Conservation (phyloP, 2,329 filamentous ascomycete genomes). For the Aspergillus costaricaensis region DNA sequence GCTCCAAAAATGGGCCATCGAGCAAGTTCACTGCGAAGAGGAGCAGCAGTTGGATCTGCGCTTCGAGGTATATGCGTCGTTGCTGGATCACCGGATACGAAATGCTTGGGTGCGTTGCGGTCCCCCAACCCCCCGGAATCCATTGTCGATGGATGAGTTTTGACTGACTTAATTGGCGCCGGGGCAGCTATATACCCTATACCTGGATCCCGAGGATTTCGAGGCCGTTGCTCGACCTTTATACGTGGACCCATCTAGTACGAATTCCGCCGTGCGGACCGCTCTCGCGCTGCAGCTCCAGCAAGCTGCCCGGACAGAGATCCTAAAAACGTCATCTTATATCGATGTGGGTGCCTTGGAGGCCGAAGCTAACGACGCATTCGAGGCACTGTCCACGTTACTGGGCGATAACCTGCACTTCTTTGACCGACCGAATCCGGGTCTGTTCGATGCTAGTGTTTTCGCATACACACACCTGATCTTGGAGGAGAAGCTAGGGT, state of each 20-base stretch:
- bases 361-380: constrained; percentile 62
- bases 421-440: constrained; percentile 60
- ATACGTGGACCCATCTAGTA: constrained; percentile 67
- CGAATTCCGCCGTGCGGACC: constrained; percentile 63
- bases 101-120: constrained; percentile 72
- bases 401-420: constrained; percentile 64
- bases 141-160: background rate
- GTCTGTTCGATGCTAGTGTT: constrained; percentile 81
- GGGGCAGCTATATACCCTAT: constrained; percentile 72
- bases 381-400: constrained; percentile 61
- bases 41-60: constrained; percentile 57
- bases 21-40: constrained; percentile 49
- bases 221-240: constrained; percentile 65
- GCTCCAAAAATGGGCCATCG: constrained; percentile 68
- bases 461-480: constrained; percentile 89
- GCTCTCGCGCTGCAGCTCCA: constrained; percentile 68
- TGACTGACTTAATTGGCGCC: constrained; percentile 5
- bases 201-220: constrained; percentile 70
- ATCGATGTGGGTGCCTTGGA: constrained; percentile 61
- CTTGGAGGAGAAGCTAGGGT: constrained; percentile 63
- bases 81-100: constrained; percentile 76
- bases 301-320: constrained; percentile 71
- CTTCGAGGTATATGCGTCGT: constrained; percentile 73
- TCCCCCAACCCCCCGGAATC: no score
- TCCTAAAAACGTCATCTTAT: constrained; percentile 62